Evolutionary conservation across 257 asterid species (phyloP), one percentile per base, ranked within the genome.

Genomic region (Salvia hispanica): DNA sequence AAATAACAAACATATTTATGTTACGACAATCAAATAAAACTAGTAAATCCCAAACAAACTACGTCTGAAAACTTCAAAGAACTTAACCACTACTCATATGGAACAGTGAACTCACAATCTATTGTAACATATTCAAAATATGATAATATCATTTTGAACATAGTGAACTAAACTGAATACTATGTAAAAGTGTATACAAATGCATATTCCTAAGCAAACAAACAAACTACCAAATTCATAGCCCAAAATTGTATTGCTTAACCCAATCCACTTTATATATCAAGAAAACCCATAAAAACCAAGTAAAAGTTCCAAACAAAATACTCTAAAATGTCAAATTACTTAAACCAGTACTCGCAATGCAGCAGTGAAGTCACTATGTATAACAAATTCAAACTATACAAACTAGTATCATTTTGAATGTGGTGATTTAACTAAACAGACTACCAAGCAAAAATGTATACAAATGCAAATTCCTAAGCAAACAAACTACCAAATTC

Each of bases 261-360:
- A 45, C 63, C 68, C 44, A 1, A 62, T 50, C 58, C 70, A 56
- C 48, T 69, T 69, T 53, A 64, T n/a, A 13, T 58, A 42, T 54
- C 45, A 15, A 64, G 21, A 31, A 36, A 3, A 46, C 59, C 37
- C 12, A 64, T 21, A 42, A 36, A 3, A 46, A n/a, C 39, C 31
- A 15, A 12, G 25, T 21, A 21, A 64, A 69, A 21, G 6, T 42
- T 31, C 28, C 62, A 71, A 45, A 18, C 44, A 40, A 39, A 54
- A 34, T 37, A 37, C 39, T 28, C 39, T 7, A 14, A 66, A 28
- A 25, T 43, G 12, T n/a, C 43, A 46, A 21, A 21, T 21, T 21
- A 21, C 25, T 21, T 21, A 21, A 21, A 2, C 25, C n/a, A 21
- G 25, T 21, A 21, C 25, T 21, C 25, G 25, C 25, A 21, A 21